These are phyloP conservation scores for Lepiota venenata DNA, from an alignment of 768 basidiomycete species.

Conservation along the genomic window DNA sequence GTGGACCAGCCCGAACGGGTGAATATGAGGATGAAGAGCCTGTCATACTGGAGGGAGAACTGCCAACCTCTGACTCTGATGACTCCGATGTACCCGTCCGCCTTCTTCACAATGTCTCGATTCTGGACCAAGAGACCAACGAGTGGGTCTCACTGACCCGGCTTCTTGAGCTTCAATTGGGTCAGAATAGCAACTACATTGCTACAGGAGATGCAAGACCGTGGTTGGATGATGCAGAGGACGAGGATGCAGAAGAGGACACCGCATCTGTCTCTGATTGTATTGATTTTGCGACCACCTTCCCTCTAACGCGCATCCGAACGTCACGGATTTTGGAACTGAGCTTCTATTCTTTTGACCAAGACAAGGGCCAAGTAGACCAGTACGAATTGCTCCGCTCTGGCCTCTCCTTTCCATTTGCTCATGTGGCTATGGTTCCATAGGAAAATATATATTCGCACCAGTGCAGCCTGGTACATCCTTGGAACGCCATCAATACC, in stretches of 20 bases:
- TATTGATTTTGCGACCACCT: conserved; percentile 2
- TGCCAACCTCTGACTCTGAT: conserved; percentile 33
- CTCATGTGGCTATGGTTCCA: not conserved
- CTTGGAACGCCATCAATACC: conserved; percentile 42
- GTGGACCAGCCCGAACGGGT: not conserved
- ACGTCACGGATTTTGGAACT: conserved; percentile 45
- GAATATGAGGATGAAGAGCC: conserved; percentile 37
- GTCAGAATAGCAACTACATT: conserved; percentile 20
- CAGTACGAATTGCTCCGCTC: conserved; percentile 31
- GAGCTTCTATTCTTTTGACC: conserved; percentile 39
- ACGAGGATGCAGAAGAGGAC: conserved; percentile 26
- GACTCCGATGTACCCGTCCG: conserved; percentile 49
- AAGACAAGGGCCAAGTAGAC: conserved; percentile 31
- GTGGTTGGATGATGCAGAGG: conserved; percentile 29
- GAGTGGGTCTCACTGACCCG: conserved; percentile 37
- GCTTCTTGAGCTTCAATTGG: conserved; percentile 32
- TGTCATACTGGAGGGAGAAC: conserved; percentile 36
- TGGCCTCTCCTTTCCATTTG: not conserved
- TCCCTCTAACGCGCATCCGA: not conserved
- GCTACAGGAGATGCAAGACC: conserved; percentile 40
- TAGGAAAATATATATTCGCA: conserved; percentile 65
- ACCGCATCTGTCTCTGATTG: conserved; percentile 21
- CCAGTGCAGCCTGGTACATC: conserved; percentile 68
- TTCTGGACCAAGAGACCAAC: conserved; percentile 40
- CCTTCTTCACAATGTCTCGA: conserved; percentile 46